Conservation (phyloP, 75 land plant species). For the Adiantum capillusveneris region DNA sequence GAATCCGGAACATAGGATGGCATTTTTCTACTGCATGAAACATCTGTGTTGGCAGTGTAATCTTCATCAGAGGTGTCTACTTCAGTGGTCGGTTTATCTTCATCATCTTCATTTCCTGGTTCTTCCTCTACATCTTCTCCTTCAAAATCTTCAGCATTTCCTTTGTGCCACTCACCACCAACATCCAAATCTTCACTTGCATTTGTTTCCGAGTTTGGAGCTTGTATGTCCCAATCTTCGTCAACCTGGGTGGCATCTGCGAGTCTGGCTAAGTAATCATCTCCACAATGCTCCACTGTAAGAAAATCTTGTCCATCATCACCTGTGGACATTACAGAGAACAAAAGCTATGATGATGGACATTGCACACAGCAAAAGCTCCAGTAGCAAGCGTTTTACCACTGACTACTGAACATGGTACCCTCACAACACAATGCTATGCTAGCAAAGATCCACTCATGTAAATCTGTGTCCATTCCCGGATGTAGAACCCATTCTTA, state of each 20-base stretch:
- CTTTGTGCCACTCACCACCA: background rate
- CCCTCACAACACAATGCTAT: too few species aligned
- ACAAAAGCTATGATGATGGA: too few species aligned
- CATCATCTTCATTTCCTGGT: too few species aligned
- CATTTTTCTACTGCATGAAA: background rate
- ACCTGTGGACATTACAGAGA: too few species aligned
- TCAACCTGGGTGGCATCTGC: constrained; percentile 43
- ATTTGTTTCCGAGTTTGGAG: constrained; percentile 1
- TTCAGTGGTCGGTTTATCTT: too few species aligned
- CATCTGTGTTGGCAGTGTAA: background rate
- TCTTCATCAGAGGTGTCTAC: background rate
- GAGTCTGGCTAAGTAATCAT: constrained; percentile 61
- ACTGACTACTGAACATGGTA: too few species aligned
- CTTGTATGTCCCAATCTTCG: constrained; percentile 80
- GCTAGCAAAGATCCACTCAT: too few species aligned
- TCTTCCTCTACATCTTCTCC: constrained; percentile 5
- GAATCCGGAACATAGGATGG: background rate
- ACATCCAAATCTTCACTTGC: background rate
- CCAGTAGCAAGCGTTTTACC: too few species aligned
- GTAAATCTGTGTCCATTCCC: too few species aligned
- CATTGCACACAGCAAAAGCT: too few species aligned
- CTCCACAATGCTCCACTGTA: constrained; percentile 76
- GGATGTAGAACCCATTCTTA: too few species aligned
- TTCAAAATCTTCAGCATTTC: constrained; percentile 10
- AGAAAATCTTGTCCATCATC: constrained; percentile 70